Percentiles rank a stretch among this genome's conserved stretches.
Evolutionary conservation across 1,284 basidiomycete species (phyloP).

Genomic region (Porodaedalea pini): DNA sequence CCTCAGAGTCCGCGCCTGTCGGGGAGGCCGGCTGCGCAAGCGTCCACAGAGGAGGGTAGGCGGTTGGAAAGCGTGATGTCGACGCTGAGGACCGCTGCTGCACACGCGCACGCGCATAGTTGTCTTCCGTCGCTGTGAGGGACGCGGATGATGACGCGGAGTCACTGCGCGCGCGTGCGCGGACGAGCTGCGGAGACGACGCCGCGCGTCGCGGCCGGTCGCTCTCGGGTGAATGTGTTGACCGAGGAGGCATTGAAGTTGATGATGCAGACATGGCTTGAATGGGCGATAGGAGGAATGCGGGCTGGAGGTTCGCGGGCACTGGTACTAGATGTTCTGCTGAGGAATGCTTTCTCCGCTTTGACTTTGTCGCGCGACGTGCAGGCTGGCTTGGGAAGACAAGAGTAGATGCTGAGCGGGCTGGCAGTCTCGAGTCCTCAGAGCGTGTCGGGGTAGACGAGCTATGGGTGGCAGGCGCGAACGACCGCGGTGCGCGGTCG

Average conservation of each 20-base stretch:
- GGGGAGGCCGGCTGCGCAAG: not conserved
- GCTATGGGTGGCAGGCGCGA: too few species aligned
- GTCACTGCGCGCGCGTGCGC: slow-evolving; percentile 13
- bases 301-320: too few species aligned
- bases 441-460: too few species aligned
- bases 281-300: too few species aligned
- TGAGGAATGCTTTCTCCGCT: too few species aligned
- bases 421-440: too few species aligned
- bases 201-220: slow-evolving; percentile 5
- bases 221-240: too few species aligned
- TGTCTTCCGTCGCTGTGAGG: slow-evolving; percentile 18
- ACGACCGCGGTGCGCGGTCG: too few species aligned
- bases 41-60: slow-evolving; percentile 8
- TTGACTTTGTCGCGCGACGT: too few species aligned
- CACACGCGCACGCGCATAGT: slow-evolving; percentile 2
- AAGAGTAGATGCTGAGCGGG: not conserved
- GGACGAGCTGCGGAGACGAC: slow-evolving; percentile 18
- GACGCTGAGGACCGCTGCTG: slow-evolving; percentile 1
- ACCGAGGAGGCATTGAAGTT: too few species aligned
- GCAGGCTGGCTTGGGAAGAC: too few species aligned
- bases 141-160: slow-evolving; percentile 19
- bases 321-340: not conserved
- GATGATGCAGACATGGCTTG: too few species aligned
- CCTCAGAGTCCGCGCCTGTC: not conserved
- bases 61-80: slow-evolving; percentile 3